Evolutionary conservation across 176 grass and related monocot species (phyloP).

Genomic region (Eremochloa ophiuroides): DNA sequence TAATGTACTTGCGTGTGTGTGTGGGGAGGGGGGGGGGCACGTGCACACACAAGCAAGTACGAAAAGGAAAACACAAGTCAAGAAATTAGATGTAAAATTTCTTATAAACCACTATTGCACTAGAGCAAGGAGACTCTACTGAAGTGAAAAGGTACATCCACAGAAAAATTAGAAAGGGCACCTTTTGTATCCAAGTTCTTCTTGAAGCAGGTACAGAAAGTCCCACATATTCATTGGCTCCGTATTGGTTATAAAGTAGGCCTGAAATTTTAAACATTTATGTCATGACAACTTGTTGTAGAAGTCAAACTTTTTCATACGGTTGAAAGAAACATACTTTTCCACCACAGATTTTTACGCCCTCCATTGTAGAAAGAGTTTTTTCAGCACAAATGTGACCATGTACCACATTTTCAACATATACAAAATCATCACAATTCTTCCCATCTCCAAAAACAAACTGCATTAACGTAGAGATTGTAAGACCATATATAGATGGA

Average conservation of each 20-base stretch:
- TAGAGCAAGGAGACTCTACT: background rate
- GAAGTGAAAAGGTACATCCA: background rate
- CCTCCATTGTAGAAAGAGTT: slow-evolving; percentile 44
- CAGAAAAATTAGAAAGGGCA: background rate
- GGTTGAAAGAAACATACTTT: slow-evolving; percentile 35
- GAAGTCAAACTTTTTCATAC: background rate
- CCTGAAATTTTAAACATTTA: slow-evolving; percentile 20
- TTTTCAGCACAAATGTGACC: slow-evolving; percentile 73
- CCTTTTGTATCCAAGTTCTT: slow-evolving; percentile 76
- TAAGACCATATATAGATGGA: background rate
- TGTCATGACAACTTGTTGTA: background rate
- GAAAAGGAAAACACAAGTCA: too few relatives aligned
- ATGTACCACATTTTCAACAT: slow-evolving; percentile 85
- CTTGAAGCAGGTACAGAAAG: slow-evolving; percentile 39
- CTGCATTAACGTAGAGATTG: slow-evolving; percentile 18
- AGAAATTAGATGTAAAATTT: too few relatives aligned
- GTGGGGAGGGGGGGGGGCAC: too few relatives aligned
- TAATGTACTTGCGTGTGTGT: background rate
- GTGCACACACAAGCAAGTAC: too few relatives aligned
- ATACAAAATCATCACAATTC: slow-evolving; percentile 72
- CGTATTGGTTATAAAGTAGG: slow-evolving; percentile 83
- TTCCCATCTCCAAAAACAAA: slow-evolving; percentile 69
- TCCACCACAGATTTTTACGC: slow-evolving; percentile 48
- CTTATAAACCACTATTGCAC: background rate
- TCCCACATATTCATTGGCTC: slow-evolving; percentile 71